Base-by-base conservation (phyloP, 2,329 filamentous ascomycete species). In the Aspergillus sp. region DNA sequence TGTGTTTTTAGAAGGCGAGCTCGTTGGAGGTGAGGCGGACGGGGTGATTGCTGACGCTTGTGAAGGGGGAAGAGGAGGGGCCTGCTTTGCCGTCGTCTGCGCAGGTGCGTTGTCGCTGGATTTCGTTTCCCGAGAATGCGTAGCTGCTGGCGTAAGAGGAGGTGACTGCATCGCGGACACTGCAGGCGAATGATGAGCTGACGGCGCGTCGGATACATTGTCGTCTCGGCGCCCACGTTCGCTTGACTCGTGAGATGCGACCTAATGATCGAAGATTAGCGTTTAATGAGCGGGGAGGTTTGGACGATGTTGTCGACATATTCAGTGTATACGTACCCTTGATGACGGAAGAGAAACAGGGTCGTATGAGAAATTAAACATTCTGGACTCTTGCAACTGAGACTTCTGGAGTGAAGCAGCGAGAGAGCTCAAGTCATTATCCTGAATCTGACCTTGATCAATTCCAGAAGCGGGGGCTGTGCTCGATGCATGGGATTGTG, bases 331-430 rank as follows among this genome's bases (percentile, higher is more conserved):
- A 77, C 77, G 56, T 78, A 81, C 78, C 66, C 78, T 77, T 48
- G 73, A 79, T 17, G 76, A 71, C 62, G 95, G 94, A 56, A 98
- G 83, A 41, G 95, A 98, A 66, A 97, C 89, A 38, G 94, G 90
- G 75, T 97, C 93, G 72, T 93, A 98, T 48, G 90, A 89, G 78
- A 92, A 96, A 74, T 93, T 91, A 74, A 90, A 91, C 82, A 96
- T 87, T 66, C 93, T 87, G 60, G 88, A 85, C 70, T 93, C 90
- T 79, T 97, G 93, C 64, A 97, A 84, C 69, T 89, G 87, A 51
- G 88, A 85, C 64, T 87, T 87, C 66, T 92, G 90, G 28, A 96
- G 81, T 25, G 87, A 89, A 68, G 88, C 86, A 54, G 91, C 89
- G 64, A 97, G 81, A 62, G 87, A 88, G 67, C 85, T 86, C 60